A percentile compares a stretch with the other conserved stretches of the same genome.
phyloP scores from a whole-genome alignment of 768 basidiomycete species.

The Leucosporidium creatinivorum region DNA sequence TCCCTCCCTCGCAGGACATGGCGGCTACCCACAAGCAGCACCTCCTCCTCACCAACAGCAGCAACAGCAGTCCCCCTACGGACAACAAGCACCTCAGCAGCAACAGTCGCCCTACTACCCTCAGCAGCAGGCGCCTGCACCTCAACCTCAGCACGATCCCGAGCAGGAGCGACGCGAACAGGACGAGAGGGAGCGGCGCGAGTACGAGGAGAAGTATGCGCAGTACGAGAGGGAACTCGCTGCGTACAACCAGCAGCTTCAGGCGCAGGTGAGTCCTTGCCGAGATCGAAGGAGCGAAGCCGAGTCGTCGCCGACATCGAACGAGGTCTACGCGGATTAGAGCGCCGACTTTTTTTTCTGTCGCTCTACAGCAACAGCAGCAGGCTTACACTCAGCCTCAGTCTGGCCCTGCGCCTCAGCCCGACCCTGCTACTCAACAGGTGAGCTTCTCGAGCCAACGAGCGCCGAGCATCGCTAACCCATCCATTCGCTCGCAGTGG shows the following conservation, averaged over 20 bases:
- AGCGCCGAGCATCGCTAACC: too few relatives aligned
- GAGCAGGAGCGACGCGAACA: constrained; percentile 37
- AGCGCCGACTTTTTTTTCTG: too few relatives aligned
- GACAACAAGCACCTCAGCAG: constrained; percentile 40
- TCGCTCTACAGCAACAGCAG: too few relatives aligned
- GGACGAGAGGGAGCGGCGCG: constrained; percentile 16
- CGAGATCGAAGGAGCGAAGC: too few relatives aligned
- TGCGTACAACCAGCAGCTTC: constrained; percentile 20
- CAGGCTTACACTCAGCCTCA: too few relatives aligned
- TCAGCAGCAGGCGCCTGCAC: constrained; percentile 15
- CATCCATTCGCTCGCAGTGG: too few relatives aligned
- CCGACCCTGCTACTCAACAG: too few relatives aligned
- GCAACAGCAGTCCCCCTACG: constrained; percentile 31
- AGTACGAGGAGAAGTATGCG: constrained; percentile 18
- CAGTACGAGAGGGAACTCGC: constrained; percentile 20
- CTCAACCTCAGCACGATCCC: constrained; percentile 39
- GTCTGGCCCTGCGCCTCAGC: too few relatives aligned
- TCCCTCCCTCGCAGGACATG: background rate
- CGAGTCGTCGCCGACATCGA: too few relatives aligned
- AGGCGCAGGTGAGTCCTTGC: constrained; percentile 12
- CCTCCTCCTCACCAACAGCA: constrained; percentile 42
- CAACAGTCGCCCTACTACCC: constrained; percentile 38
- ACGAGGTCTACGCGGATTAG: too few relatives aligned
- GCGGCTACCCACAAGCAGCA: constrained; percentile 34
- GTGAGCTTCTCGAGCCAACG: too few relatives aligned